phyloP scores from a whole-genome alignment of 2,329 filamentous ascomycete genomes.

The Phyllosticta capitalensis region DNA sequence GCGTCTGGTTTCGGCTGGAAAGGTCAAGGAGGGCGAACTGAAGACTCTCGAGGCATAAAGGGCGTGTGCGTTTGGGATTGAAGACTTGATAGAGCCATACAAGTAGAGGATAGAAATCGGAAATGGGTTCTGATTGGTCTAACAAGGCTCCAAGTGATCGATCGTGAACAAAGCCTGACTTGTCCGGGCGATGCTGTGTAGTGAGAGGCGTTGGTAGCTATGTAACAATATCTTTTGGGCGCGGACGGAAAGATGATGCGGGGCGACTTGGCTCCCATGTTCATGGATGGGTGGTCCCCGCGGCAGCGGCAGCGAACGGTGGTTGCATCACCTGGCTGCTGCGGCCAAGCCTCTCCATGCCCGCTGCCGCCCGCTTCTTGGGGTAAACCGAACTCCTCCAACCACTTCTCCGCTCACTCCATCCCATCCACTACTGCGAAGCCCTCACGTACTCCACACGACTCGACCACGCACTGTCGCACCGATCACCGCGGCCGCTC shows the following conservation, averaged over 20 bases:
- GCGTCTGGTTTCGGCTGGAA: conserved; percentile 69
- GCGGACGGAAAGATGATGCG: too few relatives aligned
- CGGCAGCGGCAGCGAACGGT: neutral
- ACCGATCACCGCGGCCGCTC: too few relatives aligned
- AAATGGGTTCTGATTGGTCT: too few relatives aligned
- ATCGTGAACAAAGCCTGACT: too few relatives aligned
- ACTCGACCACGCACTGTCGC: neutral
- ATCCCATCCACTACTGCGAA: neutral
- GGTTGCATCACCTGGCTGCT: neutral
- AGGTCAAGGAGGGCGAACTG: conserved; percentile 73
- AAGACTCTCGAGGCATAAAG: conserved; percentile 45
- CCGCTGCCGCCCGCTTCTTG: neutral
- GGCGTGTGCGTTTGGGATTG: neutral
- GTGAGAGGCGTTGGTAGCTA: too few relatives aligned
- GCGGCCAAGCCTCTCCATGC: neutral
- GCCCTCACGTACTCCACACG: neutral
- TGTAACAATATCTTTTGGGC: too few relatives aligned
- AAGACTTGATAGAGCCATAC: neutral
- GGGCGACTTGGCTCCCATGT: too few relatives aligned
- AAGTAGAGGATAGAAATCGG: neutral
- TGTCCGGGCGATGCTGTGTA: too few relatives aligned
- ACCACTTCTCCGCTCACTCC: neutral
- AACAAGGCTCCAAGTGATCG: too few relatives aligned
- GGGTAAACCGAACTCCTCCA: neutral
- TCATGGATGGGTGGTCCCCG: too few relatives aligned